A percentile compares a stretch with the other conserved stretches of the same genome.
Conservation (phyloP, 1,139 yeast species). For the Kluyveromyces marxianus region DNA sequence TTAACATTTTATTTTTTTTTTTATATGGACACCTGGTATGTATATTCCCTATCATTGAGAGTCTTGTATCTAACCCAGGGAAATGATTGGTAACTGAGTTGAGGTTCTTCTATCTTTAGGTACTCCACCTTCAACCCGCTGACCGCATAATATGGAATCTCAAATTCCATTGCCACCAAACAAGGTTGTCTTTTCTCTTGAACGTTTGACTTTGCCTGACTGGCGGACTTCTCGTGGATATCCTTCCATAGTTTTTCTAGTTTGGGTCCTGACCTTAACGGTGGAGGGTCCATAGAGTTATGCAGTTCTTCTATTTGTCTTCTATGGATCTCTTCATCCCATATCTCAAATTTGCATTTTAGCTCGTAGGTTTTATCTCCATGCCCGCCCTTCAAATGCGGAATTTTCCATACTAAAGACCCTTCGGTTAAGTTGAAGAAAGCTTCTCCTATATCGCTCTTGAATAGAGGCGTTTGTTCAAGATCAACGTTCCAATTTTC, state of each 20-base stretch:
- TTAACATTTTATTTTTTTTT: neutral
- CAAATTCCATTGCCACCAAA: conserved; percentile 50
- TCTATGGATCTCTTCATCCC: conserved; percentile 44
- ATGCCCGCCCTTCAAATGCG: conserved; percentile 38
- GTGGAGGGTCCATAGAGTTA: conserved; percentile 37
- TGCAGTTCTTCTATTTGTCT: conserved; percentile 42
- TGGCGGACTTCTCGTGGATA: conserved; percentile 36
- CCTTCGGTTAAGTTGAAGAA: conserved; percentile 59
- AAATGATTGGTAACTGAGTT: conserved; percentile 62
- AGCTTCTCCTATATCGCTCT: conserved; percentile 59
- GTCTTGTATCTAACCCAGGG: conserved; percentile 79
- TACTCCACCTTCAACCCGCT: conserved; percentile 69
- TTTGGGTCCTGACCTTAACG: conserved; percentile 30
- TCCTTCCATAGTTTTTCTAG: conserved; percentile 31
- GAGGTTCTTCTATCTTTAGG: conserved; percentile 61
- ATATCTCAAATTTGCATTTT: conserved; percentile 57
- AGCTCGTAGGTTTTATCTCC: conserved; percentile 50
- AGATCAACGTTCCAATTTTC: conserved; percentile 38
- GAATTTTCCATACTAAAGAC: conserved; percentile 55
- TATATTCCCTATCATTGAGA: conserved; percentile 40
- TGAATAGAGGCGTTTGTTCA: conserved; percentile 50
- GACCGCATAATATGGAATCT: conserved; percentile 60
- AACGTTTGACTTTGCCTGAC: neutral
- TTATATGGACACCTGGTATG: conserved; percentile 17
- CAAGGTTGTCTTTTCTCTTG: conserved; percentile 16